phyloP scores from a whole-genome alignment of 208 protist species.

The Tritrichomonas foetus region DNA sequence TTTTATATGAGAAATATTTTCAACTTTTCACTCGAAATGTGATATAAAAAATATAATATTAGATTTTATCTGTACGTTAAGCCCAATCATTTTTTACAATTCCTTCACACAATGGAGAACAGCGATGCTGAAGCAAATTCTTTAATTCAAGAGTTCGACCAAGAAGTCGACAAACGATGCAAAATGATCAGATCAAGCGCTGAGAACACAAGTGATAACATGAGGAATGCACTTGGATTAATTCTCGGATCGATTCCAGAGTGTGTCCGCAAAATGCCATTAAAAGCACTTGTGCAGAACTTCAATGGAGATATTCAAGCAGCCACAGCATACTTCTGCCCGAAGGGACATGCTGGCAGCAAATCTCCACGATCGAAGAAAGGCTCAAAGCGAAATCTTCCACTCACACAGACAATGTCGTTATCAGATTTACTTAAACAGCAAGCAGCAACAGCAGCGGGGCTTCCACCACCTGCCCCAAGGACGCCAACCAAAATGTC shows the following conservation, averaged over 20 bases:
- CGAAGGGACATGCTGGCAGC: no score
- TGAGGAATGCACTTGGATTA: background rate
- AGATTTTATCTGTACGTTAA: background rate
- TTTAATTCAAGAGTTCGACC: background rate
- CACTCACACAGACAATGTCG: no score
- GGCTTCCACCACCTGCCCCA: no score
- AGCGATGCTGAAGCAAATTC: background rate
- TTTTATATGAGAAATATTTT: no score
- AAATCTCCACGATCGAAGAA: no score
- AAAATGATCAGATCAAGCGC: background rate
- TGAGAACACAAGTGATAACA: background rate
- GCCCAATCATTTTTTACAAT: no score
- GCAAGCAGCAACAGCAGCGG: no score
- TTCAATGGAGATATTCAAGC: constrained; percentile 6
- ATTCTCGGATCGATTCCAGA: background rate
- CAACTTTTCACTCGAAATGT: no score
- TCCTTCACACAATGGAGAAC: background rate
- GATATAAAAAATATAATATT: no score
- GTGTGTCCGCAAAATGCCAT: background rate
- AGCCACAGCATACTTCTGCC: background rate
- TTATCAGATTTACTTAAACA: no score
- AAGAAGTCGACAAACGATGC: background rate
- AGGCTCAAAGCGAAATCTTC: no score
- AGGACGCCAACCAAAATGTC: no score
- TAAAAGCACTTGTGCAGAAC: background rate